Evolutionary conservation across 495 filamentous ascomycete genomes (phyloP).

Genomic region (Neurospora africana): DNA sequence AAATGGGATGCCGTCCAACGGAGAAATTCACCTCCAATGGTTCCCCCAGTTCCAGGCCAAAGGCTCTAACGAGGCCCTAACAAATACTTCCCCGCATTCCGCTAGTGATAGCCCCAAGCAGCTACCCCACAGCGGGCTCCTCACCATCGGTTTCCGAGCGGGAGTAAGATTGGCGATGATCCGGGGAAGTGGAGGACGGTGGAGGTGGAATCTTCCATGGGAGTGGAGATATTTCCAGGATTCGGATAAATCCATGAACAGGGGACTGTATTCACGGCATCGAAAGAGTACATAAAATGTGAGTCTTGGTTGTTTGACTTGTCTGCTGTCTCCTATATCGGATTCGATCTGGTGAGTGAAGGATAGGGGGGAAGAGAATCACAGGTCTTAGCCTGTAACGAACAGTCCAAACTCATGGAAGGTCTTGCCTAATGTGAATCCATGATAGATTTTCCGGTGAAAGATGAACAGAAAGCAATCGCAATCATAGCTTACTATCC

Average conservation of each 20-base stretch:
- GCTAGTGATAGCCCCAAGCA: background rate
- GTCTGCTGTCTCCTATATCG: no score
- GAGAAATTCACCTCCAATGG: constrained; percentile 3
- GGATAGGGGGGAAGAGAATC: background rate
- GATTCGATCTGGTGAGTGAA: background rate
- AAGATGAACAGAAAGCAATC: background rate
- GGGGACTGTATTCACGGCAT: background rate
- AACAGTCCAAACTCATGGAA: background rate
- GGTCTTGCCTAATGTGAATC: background rate
- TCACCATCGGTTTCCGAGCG: background rate
- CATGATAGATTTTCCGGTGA: no score
- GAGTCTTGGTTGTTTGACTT: no score
- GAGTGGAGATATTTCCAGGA: background rate
- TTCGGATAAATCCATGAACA: background rate
- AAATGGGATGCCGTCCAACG: constrained; percentile 5
- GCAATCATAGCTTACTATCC: constrained; percentile 54
- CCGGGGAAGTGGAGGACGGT: background rate
- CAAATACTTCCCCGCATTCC: background rate
- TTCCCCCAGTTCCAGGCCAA: background rate
- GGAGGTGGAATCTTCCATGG: background rate
- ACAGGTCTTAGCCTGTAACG: no score
- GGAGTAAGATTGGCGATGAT: background rate
- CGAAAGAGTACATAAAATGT: no score
- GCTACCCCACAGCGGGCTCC: background rate
- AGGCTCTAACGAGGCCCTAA: background rate